A percentile compares a stretch with the other conserved stretches of the same genome.
Conservation (phyloP, 2,329 filamentous ascomycete species). For the Penicillium brevicompactum region DNA sequence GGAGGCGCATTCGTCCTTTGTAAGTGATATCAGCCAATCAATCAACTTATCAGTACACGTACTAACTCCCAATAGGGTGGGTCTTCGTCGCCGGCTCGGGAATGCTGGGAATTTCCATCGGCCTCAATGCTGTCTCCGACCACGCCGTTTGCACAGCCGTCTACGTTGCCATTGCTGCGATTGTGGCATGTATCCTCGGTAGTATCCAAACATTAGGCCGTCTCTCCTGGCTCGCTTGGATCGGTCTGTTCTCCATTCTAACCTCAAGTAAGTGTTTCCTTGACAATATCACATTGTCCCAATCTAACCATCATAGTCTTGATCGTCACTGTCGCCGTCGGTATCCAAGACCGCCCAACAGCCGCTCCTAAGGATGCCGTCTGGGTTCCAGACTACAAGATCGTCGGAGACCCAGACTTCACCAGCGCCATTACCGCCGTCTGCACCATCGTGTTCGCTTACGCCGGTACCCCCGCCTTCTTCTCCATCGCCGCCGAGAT, state of each 20-base stretch:
- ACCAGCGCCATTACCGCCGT: slow-evolving; percentile 58
- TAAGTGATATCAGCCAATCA: neutral
- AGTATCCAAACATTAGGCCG: slow-evolving; percentile 22
- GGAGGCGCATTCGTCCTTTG: neutral
- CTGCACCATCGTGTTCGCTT: slow-evolving; percentile 60
- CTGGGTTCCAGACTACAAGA: slow-evolving; percentile 60
- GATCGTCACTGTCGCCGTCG: slow-evolving; percentile 52
- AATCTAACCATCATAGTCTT: neutral
- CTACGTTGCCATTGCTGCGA: slow-evolving; percentile 17
- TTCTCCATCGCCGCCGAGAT: slow-evolving; percentile 66
- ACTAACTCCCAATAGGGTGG: slow-evolving; percentile 16
- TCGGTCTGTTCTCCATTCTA: slow-evolving; percentile 20
- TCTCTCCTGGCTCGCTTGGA: slow-evolving; percentile 22
- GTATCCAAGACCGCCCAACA: slow-evolving; percentile 58
- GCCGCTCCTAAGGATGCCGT: slow-evolving; percentile 59
- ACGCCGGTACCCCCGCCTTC: slow-evolving; percentile 60
- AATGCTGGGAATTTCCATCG: slow-evolving; percentile 23
- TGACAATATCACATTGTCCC: neutral
- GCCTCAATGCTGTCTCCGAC: slow-evolving; percentile 19
- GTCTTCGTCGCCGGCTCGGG: slow-evolving; percentile 22
- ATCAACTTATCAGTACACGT: neutral
- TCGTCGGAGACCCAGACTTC: slow-evolving; percentile 58
- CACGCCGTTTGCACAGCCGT: slow-evolving; percentile 21
- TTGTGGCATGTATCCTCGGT: slow-evolving; percentile 11
- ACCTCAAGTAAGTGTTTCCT: slow-evolving; percentile 16